Evolutionary conservation across 1,139 yeast genomes (phyloP).

Genomic region (Protomyces inundatus): DNA sequence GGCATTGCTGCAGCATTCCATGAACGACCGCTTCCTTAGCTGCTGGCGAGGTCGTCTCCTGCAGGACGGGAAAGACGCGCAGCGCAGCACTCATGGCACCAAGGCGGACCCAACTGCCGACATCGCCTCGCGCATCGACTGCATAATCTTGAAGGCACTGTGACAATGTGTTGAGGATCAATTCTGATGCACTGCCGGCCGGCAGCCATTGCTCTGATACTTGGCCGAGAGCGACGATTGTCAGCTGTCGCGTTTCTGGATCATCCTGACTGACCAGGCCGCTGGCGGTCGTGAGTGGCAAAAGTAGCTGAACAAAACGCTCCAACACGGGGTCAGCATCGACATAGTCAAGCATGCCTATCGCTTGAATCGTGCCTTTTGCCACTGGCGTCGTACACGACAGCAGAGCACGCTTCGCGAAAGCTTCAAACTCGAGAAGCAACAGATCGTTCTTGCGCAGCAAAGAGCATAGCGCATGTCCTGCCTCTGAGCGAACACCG

Average conservation of each 20-base stretch:
- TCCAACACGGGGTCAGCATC: neutral
- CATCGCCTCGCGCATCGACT: slow-evolving; percentile 42
- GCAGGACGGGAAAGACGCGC: slow-evolving; percentile 34
- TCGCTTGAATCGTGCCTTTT: neutral
- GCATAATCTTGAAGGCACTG: slow-evolving; percentile 39
- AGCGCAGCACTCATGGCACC: slow-evolving; percentile 46
- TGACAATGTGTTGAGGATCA: slow-evolving; percentile 28
- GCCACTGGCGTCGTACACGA: neutral
- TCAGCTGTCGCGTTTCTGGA: slow-evolving; percentile 2
- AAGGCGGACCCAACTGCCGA: slow-evolving; percentile 63
- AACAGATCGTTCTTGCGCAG: neutral
- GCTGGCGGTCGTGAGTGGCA: neutral
- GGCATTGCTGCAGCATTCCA: slow-evolving; percentile 19
- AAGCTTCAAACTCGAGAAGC: neutral
- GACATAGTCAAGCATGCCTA: neutral
- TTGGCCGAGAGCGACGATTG: neutral
- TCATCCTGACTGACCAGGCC: neutral
- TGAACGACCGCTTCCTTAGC: neutral
- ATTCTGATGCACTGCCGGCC: neutral
- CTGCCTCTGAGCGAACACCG: neutral
- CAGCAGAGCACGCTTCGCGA: neutral
- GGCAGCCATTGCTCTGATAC: neutral
- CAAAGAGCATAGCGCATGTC: neutral
- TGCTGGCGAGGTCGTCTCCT: slow-evolving; percentile 31
- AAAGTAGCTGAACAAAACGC: neutral